Evolutionary conservation across 1,139 yeast species (phyloP), one percentile per base, ranked within the genome.

Genomic region (Yamadazyma atmosphaerica): DNA sequence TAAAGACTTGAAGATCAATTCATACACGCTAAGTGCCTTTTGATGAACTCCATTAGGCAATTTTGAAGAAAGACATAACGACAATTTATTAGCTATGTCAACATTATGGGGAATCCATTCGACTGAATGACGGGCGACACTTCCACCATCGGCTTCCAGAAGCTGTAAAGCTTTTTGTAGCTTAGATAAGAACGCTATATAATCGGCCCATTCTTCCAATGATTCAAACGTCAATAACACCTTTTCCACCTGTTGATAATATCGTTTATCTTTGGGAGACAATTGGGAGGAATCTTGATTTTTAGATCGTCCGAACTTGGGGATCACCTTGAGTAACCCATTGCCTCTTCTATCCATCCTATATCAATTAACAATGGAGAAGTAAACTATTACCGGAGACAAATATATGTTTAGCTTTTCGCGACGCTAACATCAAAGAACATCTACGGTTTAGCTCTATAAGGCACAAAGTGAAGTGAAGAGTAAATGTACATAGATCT

Each of bases 171-270:
- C 82, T 57, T 88, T 86, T 45, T 82, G 81, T 10, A 92, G 72
- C 47, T 86, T 79, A 1, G 92, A 81, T 33, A 94, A 68, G 57
- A 88, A 89, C 15, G 97, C 84, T 42, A 92, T 92, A 60, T 90
- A 89, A 57, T 92, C 98, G n/a, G 98, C 98, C 98, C 98, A 92
- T 66, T 90, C 98, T 31, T 82, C 85, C 2, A 89, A 83, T n/a
- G 81, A 61, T 40, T 87, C 96, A 65, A 92, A 92, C n/a, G 81
- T 69, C 6, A 77, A 70, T 19, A 92, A 65, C 0, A 94, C 89
- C 46, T 83, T 79, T 42, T 86, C 95, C 5, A 89, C 77, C 45
- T 72, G 79, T 22, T 79, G 73, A 18, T 71, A 65, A 54, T 83
- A 85, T 46, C 86, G 79, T 60, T 79, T 84, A 28, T 49, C 50